Conservation (phyloP, 1,284 basidiomycete genomes). For the Ustilago tritici region DNA sequence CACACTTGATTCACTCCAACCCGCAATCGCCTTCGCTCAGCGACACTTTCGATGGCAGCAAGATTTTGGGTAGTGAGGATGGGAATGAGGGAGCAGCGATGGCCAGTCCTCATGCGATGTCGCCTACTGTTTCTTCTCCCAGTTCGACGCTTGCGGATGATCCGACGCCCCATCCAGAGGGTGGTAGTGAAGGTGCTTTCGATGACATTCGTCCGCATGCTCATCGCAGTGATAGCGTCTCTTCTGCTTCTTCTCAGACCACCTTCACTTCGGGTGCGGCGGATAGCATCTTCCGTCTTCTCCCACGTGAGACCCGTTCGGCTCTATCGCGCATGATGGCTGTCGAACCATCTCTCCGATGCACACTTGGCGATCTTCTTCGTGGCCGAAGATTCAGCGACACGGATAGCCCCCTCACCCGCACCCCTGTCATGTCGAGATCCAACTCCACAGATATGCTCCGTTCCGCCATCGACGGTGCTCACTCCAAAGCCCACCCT, state of each 20-base stretch:
- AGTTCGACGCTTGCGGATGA: constrained; percentile 46
- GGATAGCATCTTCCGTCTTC: constrained; percentile 97
- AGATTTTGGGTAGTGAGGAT: constrained; percentile 20
- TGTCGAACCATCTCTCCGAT: constrained; percentile 87
- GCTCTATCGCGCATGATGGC: constrained; percentile 93
- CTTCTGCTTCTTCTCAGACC: constrained; percentile 74
- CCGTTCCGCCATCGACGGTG: constrained; percentile 42
- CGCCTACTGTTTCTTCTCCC: constrained; percentile 42
- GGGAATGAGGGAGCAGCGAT: constrained; percentile 10
- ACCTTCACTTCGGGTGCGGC: constrained; percentile 86
- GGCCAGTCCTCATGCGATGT: constrained; percentile 34
- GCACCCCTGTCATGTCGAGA: constrained; percentile 63
- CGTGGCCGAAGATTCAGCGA: constrained; percentile 75
- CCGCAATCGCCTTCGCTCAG: constrained; percentile 51
- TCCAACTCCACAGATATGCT: constrained; percentile 56
- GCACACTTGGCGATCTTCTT: constrained; percentile 91
- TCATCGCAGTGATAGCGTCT: constrained; percentile 69
- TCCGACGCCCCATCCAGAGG: constrained; percentile 4
- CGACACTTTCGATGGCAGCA: constrained; percentile 29
- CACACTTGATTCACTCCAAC: constrained; percentile 50
- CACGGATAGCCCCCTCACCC: constrained; percentile 57
- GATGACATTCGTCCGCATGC: constrained; percentile 49
- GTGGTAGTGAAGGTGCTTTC: constrained; percentile 22
- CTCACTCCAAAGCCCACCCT: constrained; percentile 26
- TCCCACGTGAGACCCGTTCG: constrained; percentile 83